Evolutionary conservation across 1,284 basidiomycete genomes (phyloP).

Genomic region (Sanghuangporus weigelae): DNA sequence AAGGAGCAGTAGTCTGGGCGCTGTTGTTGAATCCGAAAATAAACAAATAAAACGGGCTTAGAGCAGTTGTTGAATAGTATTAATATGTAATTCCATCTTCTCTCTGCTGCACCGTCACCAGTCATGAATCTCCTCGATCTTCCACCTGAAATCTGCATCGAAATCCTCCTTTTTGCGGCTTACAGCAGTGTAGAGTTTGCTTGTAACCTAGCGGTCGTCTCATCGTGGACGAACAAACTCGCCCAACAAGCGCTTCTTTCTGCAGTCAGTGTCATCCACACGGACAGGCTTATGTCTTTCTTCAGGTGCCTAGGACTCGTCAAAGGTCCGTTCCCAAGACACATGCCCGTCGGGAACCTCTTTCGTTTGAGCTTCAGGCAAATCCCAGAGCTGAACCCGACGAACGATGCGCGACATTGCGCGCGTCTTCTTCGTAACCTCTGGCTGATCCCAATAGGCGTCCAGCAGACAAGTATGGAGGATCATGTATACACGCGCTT

Average conservation of each 20-base stretch:
- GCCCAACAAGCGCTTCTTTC: neutral
- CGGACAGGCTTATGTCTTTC: neutral
- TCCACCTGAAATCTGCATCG: neutral
- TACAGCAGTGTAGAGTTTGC: neutral
- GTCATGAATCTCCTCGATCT: neutral
- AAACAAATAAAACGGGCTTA: too few relatives aligned
- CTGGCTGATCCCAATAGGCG: neutral
- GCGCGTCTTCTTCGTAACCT: neutral
- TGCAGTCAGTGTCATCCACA: neutral
- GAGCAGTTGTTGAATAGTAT: too few relatives aligned
- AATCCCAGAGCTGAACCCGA: neutral
- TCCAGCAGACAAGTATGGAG: neutral
- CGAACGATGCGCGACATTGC: neutral
- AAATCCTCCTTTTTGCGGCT: constrained; percentile 6
- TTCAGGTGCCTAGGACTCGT: neutral
- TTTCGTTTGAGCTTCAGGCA: neutral
- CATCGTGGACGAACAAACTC: constrained; percentile 7
- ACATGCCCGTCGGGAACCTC: neutral
- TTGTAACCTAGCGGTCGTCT: neutral
- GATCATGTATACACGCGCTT: constrained; percentile 6
- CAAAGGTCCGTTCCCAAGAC: neutral
- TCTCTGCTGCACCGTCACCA: neutral
- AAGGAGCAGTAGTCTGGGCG: too few relatives aligned
- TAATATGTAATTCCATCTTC: neutral
- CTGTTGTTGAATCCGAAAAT: too few relatives aligned